Base-by-base conservation (phyloP, 2,329 filamentous ascomycete genomes). In the Cercospora berteroae region DNA sequence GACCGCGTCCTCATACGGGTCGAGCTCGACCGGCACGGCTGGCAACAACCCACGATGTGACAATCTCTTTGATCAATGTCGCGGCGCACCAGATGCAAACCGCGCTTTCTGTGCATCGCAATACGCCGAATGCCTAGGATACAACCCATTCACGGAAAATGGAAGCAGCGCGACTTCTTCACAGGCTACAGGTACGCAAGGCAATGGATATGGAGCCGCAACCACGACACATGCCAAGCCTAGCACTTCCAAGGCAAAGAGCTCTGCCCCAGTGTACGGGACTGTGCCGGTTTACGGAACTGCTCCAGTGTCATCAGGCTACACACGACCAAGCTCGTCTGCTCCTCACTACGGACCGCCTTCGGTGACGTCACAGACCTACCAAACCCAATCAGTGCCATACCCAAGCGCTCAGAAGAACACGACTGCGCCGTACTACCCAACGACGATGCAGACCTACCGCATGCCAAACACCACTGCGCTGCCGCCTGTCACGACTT, bases 91-190 rank as follows among this genome's bases (percentile, higher is more conserved):
- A 29, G 25, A 69, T 52, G 64, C 67, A 23, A 69, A 69, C 60
- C 42, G 60, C 18, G 50, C 68, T 20, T 33, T 59, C 25, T 69
- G 68, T 36, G 68, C 68, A 12, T 33, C 65, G 25, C 33, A 69
- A 27, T 69, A 63, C 60, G 68, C 68, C 8, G 20, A 29, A 16
- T 69, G 68, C 59, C 27, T 69, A 4, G 68, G 68, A n/a, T 68
- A 69, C 68, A 69, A 67, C 48, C 67, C 64, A 16, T 69, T 69
- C 60, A 52, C 60, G 16, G 50, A 29, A 20, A 69, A 67, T 39
- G 64, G 60, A 18, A 59, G 44, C 65, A 60, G 57, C 36, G 59
- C 65, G 9, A 63, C 63, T 31, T 67, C 68, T 18, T 63, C 71
- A 9, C 67, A 68, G 59, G 33, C 39, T 9, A 16, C 60, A 18